Base-by-base conservation (phyloP, 441 rosid genomes). In the Erodium trifolium region DNA sequence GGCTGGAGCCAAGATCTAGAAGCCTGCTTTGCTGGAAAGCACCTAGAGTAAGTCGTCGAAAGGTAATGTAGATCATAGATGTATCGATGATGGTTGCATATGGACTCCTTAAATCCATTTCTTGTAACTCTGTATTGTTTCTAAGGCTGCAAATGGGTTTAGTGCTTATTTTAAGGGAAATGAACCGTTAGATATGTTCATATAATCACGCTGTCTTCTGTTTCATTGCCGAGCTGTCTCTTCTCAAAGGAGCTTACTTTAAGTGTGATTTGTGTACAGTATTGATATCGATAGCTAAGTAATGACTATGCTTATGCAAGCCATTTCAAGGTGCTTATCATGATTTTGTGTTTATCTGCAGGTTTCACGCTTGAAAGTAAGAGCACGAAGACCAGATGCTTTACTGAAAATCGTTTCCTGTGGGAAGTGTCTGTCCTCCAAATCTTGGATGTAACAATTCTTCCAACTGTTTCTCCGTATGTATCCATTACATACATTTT, bases 21-120 rank as follows among this genome's bases (percentile, higher is more conserved):
- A 89, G 86, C 85, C 75, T 89, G 84, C 87, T 92, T 69, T 92
- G 99, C 80, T 92, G 97, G 98, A 90, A 90, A 76, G 83, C 93
- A 35, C 76, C 95, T 19, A 87, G 79, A 77, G 85, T 76, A 66
- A 83, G 88, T 55, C 88, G 87, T 63, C 83, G 90, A 41, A 95
- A 89, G 96, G 99, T 90, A 83, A 78, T 71, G 35, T 16, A 64
- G 31, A 27, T 27, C 31, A 66, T 10, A 9, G 29, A 18, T 59
- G 1, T 23, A 23, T 23, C 11, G 65, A 23, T 11, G 35, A 60
- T 23, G n/a, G n/a, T n/a, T 60, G 29, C 63, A 57, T 7, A 57
- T 17, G 6, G 39, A 35, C 39, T 3, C 4, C 39, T 35, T 35
- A 35, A 1, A 35, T 35, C 39, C 39, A 35, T 5, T 35, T 35